These are phyloP conservation scores for Ceratobasidium papillatum DNA, from an alignment of 1,284 basidiomycete species.

Conservation along the genomic window DNA sequence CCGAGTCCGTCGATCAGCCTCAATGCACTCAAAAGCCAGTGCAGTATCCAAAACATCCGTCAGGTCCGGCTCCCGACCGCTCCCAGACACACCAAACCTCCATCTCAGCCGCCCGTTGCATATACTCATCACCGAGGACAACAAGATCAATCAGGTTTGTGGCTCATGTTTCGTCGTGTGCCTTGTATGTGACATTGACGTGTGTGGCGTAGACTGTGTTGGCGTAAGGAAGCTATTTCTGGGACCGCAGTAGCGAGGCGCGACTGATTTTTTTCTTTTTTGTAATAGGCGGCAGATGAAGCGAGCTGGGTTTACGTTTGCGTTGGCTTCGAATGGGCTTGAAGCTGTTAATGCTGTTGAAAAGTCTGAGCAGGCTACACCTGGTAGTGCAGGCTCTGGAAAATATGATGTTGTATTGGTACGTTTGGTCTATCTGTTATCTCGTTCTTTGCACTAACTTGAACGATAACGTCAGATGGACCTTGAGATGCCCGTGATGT, in stretches of 20 bases:
- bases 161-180: neutral
- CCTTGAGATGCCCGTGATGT: conserved; percentile 51
- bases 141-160: conserved; percentile 45
- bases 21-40: conserved; percentile 30
- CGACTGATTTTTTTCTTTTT: neutral
- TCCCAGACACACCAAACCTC: conserved; percentile 23
- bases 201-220: conserved; percentile 3
- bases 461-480: conserved; percentile 46
- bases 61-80: conserved; percentile 7
- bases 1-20: conserved; percentile 17
- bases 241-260: too few species aligned
- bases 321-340: conserved; percentile 47
- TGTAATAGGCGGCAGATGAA: conserved; percentile 47
- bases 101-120: conserved; percentile 18
- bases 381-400: conserved; percentile 6
- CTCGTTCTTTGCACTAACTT: neutral
- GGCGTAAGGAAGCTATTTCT: neutral
- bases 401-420: conserved; percentile 48
- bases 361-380: conserved; percentile 13
- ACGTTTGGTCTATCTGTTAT: neutral
- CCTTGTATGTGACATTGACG: neutral
- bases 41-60: conserved; percentile 9
- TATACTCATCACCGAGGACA: conserved; percentile 50
- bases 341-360: conserved; percentile 48
- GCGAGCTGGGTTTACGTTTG: conserved; percentile 46